Percentiles rank a stretch among this genome's conserved stretches.
Evolutionary conservation across 148 eudicot genomes (phyloP).

Genomic region (Pouteria glomerata): DNA sequence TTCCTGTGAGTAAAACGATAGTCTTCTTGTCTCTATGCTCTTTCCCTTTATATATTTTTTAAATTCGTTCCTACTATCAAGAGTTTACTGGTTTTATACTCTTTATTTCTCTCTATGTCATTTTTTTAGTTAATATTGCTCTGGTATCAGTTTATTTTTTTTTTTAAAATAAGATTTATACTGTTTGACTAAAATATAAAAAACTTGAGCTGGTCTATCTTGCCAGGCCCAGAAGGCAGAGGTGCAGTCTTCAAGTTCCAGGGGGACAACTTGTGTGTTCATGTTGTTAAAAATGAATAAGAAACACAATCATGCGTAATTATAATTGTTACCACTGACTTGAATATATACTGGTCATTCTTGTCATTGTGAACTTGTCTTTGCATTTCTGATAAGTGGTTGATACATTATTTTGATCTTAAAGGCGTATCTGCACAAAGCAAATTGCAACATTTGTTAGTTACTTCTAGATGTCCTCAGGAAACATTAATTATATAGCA

Average conservation of each 20-base stretch:
- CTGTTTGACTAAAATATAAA: too few species aligned
- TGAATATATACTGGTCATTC: not conserved
- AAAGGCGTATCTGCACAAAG: not conserved
- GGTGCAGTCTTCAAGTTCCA: not conserved
- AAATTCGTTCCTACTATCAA: not conserved
- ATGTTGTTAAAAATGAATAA: not conserved
- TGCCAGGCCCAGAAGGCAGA: not conserved
- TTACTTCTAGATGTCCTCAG: not conserved
- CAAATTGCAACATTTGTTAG: not conserved
- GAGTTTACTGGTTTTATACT: not conserved
- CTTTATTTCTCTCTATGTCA: not conserved
- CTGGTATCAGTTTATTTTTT: too few species aligned
- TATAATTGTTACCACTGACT: not conserved
- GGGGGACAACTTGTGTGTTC: not conserved
- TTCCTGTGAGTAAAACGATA: slow-evolving; percentile 67
- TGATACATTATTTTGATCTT: not conserved
- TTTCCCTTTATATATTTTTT: not conserved
- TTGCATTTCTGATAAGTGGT: not conserved
- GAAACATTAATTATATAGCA: not conserved
- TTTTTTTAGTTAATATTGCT: not conserved
- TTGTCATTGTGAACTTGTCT: not conserved
- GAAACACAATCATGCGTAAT: not conserved
- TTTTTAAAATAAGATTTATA: too few species aligned
- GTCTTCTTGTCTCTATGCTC: not conserved
- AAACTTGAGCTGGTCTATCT: not conserved